Evolutionary conservation across 345 rosid species (phyloP).

Genomic region (Dimocarpus longan): DNA sequence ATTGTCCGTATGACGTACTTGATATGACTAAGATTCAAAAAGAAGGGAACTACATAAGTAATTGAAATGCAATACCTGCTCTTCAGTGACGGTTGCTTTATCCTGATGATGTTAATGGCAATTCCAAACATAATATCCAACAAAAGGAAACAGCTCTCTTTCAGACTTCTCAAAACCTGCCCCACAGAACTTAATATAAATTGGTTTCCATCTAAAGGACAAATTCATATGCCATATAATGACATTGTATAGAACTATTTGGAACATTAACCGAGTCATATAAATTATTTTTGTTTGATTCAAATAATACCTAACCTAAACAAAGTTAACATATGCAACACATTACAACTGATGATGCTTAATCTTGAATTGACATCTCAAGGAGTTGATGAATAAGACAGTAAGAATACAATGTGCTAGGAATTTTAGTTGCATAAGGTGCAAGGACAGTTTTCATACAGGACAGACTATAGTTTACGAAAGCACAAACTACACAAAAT

Average conservation of each 20-base stretch:
- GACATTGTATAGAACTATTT: background rate
- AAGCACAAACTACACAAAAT: background rate
- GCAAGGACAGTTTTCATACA: background rate
- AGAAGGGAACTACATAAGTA: background rate
- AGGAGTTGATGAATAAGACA: background rate
- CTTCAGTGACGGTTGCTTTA: slow-evolving; percentile 33
- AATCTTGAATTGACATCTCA: background rate
- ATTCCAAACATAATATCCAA: slow-evolving; percentile 65
- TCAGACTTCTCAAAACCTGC: slow-evolving; percentile 44
- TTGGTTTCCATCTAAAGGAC: background rate
- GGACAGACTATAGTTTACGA: background rate
- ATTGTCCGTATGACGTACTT: background rate
- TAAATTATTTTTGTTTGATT: background rate
- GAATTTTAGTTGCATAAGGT: background rate
- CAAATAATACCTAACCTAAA: background rate
- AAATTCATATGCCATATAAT: background rate
- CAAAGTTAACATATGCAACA: background rate
- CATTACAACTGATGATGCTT: background rate
- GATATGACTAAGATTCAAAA: background rate
- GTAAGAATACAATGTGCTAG: background rate
- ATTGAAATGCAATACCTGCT: slow-evolving; percentile 46
- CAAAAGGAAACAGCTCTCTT: slow-evolving; percentile 53
- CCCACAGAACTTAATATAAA: slow-evolving; percentile 6
- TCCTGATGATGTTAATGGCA: slow-evolving; percentile 57
- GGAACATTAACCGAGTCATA: background rate